Evolutionary conservation across 2,329 filamentous ascomycete genomes (phyloP), one percentile per base, ranked within the genome.

Genomic region (Keithomyces neogunnii): DNA sequence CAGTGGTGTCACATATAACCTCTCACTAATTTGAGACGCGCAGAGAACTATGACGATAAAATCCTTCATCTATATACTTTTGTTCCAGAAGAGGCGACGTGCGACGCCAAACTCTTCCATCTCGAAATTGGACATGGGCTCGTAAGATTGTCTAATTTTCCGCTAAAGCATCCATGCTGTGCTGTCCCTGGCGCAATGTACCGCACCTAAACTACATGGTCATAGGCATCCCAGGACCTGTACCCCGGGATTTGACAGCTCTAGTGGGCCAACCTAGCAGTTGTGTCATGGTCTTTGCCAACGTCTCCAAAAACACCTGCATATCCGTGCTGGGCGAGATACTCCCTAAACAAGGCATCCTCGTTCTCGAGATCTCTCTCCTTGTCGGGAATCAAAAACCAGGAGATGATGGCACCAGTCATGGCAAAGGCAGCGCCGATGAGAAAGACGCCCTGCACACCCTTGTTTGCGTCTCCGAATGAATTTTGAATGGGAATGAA

Each of bases 351-450:
- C 8, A 50, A 49, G 4, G 40, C 48, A 36, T 60, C 58, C 44
- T 60, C 58, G n/a, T 45, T 53, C 44, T 60, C 57, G 2, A 57
- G 48, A 19, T 57, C 54, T 6, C 49, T 49, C 7, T 56, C 56
- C 40, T 49, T 56, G 28, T 62, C 51, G 0, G 61, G 61, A 11
- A 64, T 58, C 8, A 64, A 31, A 32, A 61, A 60, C 61, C 61
- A 64, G 1, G 59, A 56, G n/a, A 57, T 51, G 2, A 58, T 4
- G 11, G 54, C 58, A 1, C 61, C 60, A 2, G 57, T 55, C 10
- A 62, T 56, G 1, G 60, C 58, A n/a, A 64, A 60, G 1, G 53
- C 57, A 33, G 59, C 59, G 3, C 61, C 60, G 5, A 63, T 64
- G 2, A 64, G 50, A 39, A 63, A 64, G 0, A 63, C 59, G 1